A percentile compares a stretch with the other conserved stretches of the same genome.
Evolutionary conservation across 2,329 filamentous ascomycete species (phyloP).

Genomic region (Eurotiales sp.): DNA sequence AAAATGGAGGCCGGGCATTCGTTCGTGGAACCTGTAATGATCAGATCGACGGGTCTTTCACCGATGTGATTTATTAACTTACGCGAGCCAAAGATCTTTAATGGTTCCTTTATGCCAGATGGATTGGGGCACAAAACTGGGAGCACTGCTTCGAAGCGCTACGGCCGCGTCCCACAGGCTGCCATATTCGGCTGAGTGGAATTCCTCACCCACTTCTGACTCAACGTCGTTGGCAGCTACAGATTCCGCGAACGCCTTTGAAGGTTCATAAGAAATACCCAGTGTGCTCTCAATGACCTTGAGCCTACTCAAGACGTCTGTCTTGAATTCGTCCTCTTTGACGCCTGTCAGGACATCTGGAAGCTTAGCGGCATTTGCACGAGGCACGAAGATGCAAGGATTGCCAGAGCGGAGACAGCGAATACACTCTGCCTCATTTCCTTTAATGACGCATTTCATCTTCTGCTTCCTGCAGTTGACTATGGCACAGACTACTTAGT

Average conservation of each 20-base stretch:
- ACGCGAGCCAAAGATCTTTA: slow-evolving; percentile 14
- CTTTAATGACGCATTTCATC: slow-evolving; percentile 14
- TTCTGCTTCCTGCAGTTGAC: slow-evolving; percentile 14
- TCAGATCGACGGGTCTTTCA: background rate
- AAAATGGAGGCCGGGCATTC: slow-evolving; percentile 15
- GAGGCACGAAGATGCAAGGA: slow-evolving; percentile 14
- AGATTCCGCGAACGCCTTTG: background rate
- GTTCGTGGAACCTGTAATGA: slow-evolving; percentile 11
- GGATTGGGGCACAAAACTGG: slow-evolving; percentile 9
- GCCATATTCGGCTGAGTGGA: background rate
- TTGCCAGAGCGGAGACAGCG: slow-evolving; percentile 12
- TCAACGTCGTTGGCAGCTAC: background rate
- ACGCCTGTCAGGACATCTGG: background rate
- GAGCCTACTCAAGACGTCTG: slow-evolving; percentile 12
- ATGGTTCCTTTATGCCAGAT: slow-evolving; percentile 10
- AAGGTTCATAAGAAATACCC: background rate
- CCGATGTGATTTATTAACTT: background rate
- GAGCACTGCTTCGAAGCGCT: slow-evolving; percentile 9
- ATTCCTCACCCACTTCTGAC: slow-evolving; percentile 1
- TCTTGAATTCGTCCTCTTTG: slow-evolving; percentile 9
- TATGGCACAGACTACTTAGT: slow-evolving; percentile 1
- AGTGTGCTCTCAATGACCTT: slow-evolving; percentile 9
- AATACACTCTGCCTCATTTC: slow-evolving; percentile 1
- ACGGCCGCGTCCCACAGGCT: slow-evolving; percentile 10
- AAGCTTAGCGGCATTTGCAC: slow-evolving; percentile 13